phyloP scores from a whole-genome alignment of 179 eudicot genomes.

The Silene noctiflora region DNA sequence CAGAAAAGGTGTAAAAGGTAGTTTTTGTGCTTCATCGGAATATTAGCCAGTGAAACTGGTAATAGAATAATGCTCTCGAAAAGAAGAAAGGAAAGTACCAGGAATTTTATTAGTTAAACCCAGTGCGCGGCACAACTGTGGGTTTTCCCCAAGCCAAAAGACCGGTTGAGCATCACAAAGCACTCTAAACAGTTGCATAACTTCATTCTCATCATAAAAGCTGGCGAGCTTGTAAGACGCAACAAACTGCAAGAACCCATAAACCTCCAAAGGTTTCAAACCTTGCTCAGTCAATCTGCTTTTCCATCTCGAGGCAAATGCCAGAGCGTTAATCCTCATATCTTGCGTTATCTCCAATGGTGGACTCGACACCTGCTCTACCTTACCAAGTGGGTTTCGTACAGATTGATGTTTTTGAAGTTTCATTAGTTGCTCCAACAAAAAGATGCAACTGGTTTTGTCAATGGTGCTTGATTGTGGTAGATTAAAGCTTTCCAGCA shows the following conservation, averaged over 20 bases:
- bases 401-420: constrained; percentile 15
- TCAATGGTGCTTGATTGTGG: constrained; percentile 12
- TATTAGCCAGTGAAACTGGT: no score
- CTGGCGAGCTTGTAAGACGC: constrained; percentile 24
- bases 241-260: constrained; percentile 33
- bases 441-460: constrained; percentile 17
- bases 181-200: constrained; percentile 28
- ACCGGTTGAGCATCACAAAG: constrained; percentile 5
- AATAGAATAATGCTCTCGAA: no score
- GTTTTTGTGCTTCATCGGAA: no score
- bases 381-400: constrained; percentile 8
- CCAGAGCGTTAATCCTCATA: constrained; percentile 22
- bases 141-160: constrained; percentile 16
- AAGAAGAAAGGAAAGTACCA: constrained; percentile 3
- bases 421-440: constrained; percentile 27
- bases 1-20: no score
- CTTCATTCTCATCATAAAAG: constrained; percentile 20
- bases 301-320: constrained; percentile 33
- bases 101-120: constrained; percentile 17
- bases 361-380: constrained; percentile 7
- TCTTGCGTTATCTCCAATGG: constrained; percentile 19
- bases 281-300: constrained; percentile 2
- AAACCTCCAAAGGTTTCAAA: constrained; percentile 17
- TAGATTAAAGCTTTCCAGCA: constrained; percentile 23
- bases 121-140: constrained; percentile 9